phyloP scores from a whole-genome alignment of 345 rosid species.

The Hevea brasiliensis region DNA sequence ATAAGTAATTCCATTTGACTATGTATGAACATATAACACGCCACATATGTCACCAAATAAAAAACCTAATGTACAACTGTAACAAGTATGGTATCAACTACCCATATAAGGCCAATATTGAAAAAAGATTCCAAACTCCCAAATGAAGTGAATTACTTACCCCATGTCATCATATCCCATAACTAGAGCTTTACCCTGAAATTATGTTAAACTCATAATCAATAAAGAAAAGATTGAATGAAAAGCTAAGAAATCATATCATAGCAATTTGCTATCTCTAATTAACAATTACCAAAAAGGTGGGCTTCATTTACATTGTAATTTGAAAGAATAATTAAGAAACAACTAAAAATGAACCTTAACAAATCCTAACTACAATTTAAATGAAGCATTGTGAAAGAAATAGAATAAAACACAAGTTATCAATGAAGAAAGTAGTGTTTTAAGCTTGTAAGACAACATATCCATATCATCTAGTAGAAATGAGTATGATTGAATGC shows the following conservation, averaged over 20 bases:
- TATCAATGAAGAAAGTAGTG: too few species aligned
- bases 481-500: too few species aligned
- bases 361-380: too few species aligned
- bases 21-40: constrained; percentile 7
- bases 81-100: background rate
- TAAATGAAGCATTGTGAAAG: too few species aligned
- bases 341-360: too few species aligned
- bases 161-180: constrained; percentile 99
- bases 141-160: constrained; percentile 44
- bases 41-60: background rate
- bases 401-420: too few species aligned
- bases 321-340: background rate
- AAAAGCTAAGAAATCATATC: background rate
- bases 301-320: background rate
- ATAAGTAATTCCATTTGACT: too few species aligned
- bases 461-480: too few species aligned
- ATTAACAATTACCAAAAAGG: background rate
- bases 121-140: background rate
- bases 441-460: too few species aligned
- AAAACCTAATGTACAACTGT: background rate
- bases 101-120: background rate
- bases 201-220: constrained; percentile 26
- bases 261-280: background rate
- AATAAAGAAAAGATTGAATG: constrained; percentile 7
- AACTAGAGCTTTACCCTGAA: constrained; percentile 97